Conservation (phyloP, 768 basidiomycete species). For the Leccinum disarticulatum region DNA sequence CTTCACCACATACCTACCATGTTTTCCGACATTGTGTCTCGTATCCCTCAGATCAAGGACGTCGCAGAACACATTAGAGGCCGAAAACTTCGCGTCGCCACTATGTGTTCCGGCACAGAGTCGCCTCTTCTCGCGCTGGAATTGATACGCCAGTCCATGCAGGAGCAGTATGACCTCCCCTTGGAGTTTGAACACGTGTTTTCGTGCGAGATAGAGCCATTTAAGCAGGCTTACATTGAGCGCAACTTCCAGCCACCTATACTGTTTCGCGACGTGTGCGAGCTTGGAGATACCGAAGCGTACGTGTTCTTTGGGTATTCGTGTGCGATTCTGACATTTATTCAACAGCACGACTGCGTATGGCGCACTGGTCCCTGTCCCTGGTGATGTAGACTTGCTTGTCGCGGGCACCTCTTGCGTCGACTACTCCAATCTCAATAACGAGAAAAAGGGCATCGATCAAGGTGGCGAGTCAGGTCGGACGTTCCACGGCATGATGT, state of each 20-base stretch:
- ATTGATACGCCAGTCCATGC: slow-evolving; percentile 74
- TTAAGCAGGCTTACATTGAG: slow-evolving; percentile 97
- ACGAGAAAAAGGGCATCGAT: slow-evolving; percentile 85
- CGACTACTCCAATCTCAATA: slow-evolving; percentile 96
- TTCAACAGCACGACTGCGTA: slow-evolving; percentile 81
- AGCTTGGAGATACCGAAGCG: slow-evolving; percentile 78
- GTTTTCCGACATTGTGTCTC: slow-evolving; percentile 71
- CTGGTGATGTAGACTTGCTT: slow-evolving; percentile 86
- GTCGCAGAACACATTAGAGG: slow-evolving; percentile 70
- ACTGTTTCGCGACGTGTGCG: slow-evolving; percentile 92
- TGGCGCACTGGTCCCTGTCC: slow-evolving; percentile 80
- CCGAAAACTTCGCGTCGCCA: slow-evolving; percentile 87
- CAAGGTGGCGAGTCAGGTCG: slow-evolving; percentile 90
- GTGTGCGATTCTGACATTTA: slow-evolving; percentile 2
- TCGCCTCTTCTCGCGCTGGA: slow-evolving; percentile 90
- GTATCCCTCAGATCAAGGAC: slow-evolving; percentile 60
- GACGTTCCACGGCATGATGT: slow-evolving; percentile 94
- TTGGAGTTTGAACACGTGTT: slow-evolving; percentile 89
- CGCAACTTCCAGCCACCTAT: slow-evolving; percentile 92
- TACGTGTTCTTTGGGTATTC: slow-evolving; percentile 37
- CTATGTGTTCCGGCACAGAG: slow-evolving; percentile 98
- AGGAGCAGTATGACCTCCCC: slow-evolving; percentile 60
- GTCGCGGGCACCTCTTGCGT: slow-evolving; percentile 96
- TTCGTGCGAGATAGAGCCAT: slow-evolving; percentile 96
- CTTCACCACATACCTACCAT: slow-evolving; percentile 70